Evolutionary conservation across 371 early-diverging fungal species (phyloP).

Genomic region (Lichtheimia corymbifera): DNA sequence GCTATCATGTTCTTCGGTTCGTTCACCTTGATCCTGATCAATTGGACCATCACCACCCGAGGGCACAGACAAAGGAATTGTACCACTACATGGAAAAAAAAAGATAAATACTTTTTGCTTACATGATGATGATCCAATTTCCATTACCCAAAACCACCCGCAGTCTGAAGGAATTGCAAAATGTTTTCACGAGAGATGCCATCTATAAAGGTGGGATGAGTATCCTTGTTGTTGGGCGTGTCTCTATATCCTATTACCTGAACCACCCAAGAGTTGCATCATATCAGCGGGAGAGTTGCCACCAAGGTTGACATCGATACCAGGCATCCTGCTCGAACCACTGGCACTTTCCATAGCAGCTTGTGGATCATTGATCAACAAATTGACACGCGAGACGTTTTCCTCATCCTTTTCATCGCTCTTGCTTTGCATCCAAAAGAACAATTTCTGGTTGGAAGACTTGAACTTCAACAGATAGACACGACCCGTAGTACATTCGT

Average conservation of each 20-base stretch:
- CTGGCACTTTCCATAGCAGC: slow-evolving; percentile 14
- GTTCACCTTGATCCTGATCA: slow-evolving; percentile 19
- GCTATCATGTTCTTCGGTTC: slow-evolving; percentile 1
- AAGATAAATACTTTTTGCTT: not conserved
- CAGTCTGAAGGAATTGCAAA: slow-evolving; percentile 49
- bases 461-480: slow-evolving; percentile 76
- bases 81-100: slow-evolving; percentile 5
- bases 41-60: slow-evolving; percentile 23
- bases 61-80: slow-evolving; percentile 9
- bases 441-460: slow-evolving; percentile 69
- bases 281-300: slow-evolving; percentile 33
- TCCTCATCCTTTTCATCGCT: slow-evolving; percentile 60
- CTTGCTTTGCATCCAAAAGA: slow-evolving; percentile 83
- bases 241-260: no score
- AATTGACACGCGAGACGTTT: slow-evolving; percentile 51
- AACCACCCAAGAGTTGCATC: slow-evolving; percentile 36
- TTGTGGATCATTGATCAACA: slow-evolving; percentile 60
- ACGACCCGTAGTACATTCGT: slow-evolving; percentile 71
- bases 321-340: slow-evolving; percentile 10
- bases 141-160: slow-evolving; percentile 44
- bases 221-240: not conserved
- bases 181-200: slow-evolving; percentile 46
- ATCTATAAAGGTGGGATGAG: not conserved
- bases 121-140: not conserved
- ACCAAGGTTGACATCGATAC: slow-evolving; percentile 8